Percentiles rank a stretch among this genome's conserved stretches.
phyloP scores from a whole-genome alignment of 1,284 basidiomycete genomes.

The Apiotrichum sp. region DNA sequence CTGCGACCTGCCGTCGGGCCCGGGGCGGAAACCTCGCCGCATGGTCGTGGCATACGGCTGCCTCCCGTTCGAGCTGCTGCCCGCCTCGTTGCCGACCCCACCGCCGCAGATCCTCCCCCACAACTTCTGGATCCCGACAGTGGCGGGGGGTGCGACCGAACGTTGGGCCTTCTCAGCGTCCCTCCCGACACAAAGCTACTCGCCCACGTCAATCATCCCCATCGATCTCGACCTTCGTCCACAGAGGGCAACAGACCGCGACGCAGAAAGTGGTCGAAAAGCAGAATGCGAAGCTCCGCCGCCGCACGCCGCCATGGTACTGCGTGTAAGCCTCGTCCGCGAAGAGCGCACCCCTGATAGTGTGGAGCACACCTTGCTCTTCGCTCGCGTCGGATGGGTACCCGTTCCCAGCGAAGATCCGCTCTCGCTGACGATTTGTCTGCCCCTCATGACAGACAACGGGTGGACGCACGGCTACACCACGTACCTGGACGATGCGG shows the following conservation, averaged over 20 bases:
- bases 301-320: no score
- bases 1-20: no score
- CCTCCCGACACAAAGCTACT: conserved; percentile 35
- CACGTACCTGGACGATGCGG: not conserved
- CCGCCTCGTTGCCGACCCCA: conserved; percentile 31
- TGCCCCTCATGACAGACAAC: not conserved
- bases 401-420: conserved; percentile 16
- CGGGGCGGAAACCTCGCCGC: no score
- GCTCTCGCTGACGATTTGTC: not conserved
- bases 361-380: no score
- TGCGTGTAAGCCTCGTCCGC: no score
- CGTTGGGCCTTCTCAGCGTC: conserved; percentile 28
- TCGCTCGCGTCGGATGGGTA: no score
- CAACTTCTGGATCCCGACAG: not conserved
- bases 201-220: conserved; percentile 38
- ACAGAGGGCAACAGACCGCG: no score
- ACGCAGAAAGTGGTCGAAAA: no score
- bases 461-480: conserved; percentile 1
- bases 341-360: no score
- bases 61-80: conserved; percentile 34
- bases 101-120: conserved; percentile 15
- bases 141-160: not conserved
- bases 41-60: no score
- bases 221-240: conserved; percentile 20
- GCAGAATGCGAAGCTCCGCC: no score